These are phyloP conservation scores for Talaromyces liani DNA, from an alignment of 495 filamentous ascomycete species.

Conservation along the genomic window DNA sequence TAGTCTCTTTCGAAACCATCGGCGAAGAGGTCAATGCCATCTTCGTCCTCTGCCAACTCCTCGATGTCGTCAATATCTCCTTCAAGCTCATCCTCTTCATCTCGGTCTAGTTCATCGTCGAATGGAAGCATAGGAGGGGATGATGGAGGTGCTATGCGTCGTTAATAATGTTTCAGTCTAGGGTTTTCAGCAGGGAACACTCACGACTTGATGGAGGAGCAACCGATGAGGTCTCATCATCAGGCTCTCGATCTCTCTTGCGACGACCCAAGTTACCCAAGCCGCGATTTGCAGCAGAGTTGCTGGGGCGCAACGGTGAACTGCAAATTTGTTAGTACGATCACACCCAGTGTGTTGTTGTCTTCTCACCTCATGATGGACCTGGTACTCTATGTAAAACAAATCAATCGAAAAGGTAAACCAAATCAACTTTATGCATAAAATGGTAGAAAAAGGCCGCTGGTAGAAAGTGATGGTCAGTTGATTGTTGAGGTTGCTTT, in stretches of 20 bases:
- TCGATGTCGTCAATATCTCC: conserved; percentile 89
- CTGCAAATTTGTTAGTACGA: conserved; percentile 27
- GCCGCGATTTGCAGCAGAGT: conserved; percentile 83
- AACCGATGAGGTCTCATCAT: conserved; percentile 67
- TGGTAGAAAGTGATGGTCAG: not conserved
- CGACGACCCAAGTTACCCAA: conserved; percentile 51
- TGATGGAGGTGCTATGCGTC: conserved; percentile 26
- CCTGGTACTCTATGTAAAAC: not conserved
- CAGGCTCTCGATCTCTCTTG: conserved; percentile 75
- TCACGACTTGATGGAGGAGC: conserved; percentile 65
- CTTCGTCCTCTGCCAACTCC: conserved; percentile 92
- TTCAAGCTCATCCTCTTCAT: conserved; percentile 65
- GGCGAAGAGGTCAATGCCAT: conserved; percentile 86
- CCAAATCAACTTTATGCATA: not conserved
- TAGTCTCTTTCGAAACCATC: conserved; percentile 89
- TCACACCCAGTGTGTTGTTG: conserved; percentile 5
- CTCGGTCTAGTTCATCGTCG: conserved; percentile 67
- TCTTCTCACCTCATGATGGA: conserved; percentile 25
- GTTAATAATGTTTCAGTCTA: conserved; percentile 16
- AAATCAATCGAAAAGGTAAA: not conserved
- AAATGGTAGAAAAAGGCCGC: not conserved
- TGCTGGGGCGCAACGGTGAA: conserved; percentile 77
- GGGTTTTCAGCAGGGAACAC: conserved; percentile 11
- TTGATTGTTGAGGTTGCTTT: not conserved
- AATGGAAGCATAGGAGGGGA: conserved; percentile 48